Evolutionary conservation across 768 basidiomycete genomes (phyloP).

Genomic region (Candolleomyces efflorescens): DNA sequence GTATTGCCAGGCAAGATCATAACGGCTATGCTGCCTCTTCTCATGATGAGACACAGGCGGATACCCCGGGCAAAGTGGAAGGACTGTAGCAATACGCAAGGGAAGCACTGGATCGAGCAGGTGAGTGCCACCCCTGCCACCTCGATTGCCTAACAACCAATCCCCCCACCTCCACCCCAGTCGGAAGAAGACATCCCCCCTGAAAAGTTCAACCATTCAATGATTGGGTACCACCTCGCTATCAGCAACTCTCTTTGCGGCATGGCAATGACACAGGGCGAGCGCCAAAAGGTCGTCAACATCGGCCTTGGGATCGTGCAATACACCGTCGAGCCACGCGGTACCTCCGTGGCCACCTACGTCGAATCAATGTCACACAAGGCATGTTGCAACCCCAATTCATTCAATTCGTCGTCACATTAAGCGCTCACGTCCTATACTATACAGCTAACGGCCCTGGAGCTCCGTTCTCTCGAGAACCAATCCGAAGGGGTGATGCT

Average conservation of each 20-base stretch:
- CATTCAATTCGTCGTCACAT: background rate
- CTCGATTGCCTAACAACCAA: background rate
- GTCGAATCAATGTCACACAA: slow-evolving; percentile 74
- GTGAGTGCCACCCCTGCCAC: slow-evolving; percentile 22
- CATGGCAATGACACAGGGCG: slow-evolving; percentile 85
- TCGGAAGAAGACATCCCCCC: slow-evolving; percentile 58
- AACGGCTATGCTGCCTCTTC: slow-evolving; percentile 69
- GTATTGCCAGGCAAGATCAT: slow-evolving; percentile 55
- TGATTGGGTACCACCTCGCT: slow-evolving; percentile 77
- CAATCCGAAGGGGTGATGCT: slow-evolving; percentile 60
- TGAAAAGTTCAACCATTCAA: slow-evolving; percentile 61
- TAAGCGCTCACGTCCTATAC: background rate
- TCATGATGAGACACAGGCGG: slow-evolving; percentile 84
- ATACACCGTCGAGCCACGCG: slow-evolving; percentile 56
- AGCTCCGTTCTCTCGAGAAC: slow-evolving; percentile 41
- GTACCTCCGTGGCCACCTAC: slow-evolving; percentile 56
- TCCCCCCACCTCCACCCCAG: slow-evolving; percentile 28
- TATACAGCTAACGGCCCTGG: slow-evolving; percentile 16
- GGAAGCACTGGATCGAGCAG: slow-evolving; percentile 84
- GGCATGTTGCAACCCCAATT: slow-evolving; percentile 34
- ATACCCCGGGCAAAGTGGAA: slow-evolving; percentile 75
- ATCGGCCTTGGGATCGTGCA: slow-evolving; percentile 79
- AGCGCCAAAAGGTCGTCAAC: slow-evolving; percentile 70
- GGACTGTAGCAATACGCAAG: slow-evolving; percentile 53
- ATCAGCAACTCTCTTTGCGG: slow-evolving; percentile 67